Base-by-base conservation (phyloP, 345 rosid species). In the Salix purpurea region DNA sequence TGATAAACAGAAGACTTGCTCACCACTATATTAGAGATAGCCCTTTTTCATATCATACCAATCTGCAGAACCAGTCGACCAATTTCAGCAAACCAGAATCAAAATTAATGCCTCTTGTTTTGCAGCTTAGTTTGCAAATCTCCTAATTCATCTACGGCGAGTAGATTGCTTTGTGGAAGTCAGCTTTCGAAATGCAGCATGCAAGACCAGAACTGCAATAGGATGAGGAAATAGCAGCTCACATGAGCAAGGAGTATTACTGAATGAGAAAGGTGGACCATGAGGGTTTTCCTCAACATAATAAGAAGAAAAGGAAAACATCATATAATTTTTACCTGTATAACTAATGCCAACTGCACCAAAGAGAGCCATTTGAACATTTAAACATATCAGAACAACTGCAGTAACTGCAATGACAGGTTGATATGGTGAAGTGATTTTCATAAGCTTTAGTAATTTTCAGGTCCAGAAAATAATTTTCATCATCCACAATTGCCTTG, bases 321-420 rank as follows among this genome's bases (percentile, higher is more conserved):
- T 70, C 56, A 67, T 69, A 28, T 3, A 60, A 52, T 24, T 44
- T 50, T 73, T 82, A 96, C 99, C 98, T 80, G 89, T 79, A 77
- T 96, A 96, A 77, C 97, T 87, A 80, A 92, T 79, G 1, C 72
- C 84, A 48, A 96, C 73, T 8, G 97, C 88, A 86, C 84, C 88
- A 81, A 90, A 89, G 75, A 92, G 85, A 75, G 98, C 97, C 94
- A 86, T 88, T 83, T 91, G 99, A 67, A 96, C 95, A 66, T 94
- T 96, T 83, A 93, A 82, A 71, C 66, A 69, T 64, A 93, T 77
- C 79, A 96, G 86, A 81, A 92, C 84, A 79, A 90, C 78, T 4
- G 86, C 91, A 12, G 94, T 88, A 6, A 82, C 99, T 96, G 97
- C 90, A 90, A 84, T 74, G 40, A 70, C 23, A 72, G 65, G 70